Conservation (phyloP, 108 stramenopile species). For the Cyclotella baltica region DNA sequence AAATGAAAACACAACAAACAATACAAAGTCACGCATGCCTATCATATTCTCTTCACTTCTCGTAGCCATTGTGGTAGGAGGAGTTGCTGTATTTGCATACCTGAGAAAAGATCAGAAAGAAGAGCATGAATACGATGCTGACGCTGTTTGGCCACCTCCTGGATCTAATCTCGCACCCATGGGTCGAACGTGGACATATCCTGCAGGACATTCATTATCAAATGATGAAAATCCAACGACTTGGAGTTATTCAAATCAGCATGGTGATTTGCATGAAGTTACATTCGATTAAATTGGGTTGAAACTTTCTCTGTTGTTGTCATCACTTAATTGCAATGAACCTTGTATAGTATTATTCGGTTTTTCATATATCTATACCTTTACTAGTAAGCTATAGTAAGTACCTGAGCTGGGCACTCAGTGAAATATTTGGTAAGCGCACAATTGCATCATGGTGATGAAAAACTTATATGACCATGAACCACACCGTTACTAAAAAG, state of each 20-base stretch:
- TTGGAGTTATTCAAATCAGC: slow-evolving; percentile 28
- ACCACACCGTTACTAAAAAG: too few species aligned
- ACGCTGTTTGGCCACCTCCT: slow-evolving; percentile 21
- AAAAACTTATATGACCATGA: too few species aligned
- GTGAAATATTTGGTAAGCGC: too few species aligned
- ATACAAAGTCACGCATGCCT: background rate
- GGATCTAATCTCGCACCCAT: slow-evolving; percentile 6
- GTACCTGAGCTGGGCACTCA: too few species aligned
- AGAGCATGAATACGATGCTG: slow-evolving; percentile 9
- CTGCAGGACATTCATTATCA: slow-evolving; percentile 27
- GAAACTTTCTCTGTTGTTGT: too few species aligned
- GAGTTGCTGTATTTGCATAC: background rate
- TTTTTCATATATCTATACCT: too few species aligned
- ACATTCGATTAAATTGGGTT: slow-evolving; percentile 17
- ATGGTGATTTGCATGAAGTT: slow-evolving; percentile 41
- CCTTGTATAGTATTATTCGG: too few species aligned
- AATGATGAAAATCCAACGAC: background rate
- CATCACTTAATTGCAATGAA: too few species aligned
- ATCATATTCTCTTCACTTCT: background rate
- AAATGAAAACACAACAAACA: background rate
- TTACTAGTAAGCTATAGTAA: too few species aligned
- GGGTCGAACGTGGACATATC: slow-evolving; percentile 38
- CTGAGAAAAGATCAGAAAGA: background rate
- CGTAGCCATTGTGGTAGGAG: background rate
- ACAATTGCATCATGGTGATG: too few species aligned